Evolutionary conservation across 2,329 filamentous ascomycete genomes (phyloP).

Genomic region (Fusarium nurragi): DNA sequence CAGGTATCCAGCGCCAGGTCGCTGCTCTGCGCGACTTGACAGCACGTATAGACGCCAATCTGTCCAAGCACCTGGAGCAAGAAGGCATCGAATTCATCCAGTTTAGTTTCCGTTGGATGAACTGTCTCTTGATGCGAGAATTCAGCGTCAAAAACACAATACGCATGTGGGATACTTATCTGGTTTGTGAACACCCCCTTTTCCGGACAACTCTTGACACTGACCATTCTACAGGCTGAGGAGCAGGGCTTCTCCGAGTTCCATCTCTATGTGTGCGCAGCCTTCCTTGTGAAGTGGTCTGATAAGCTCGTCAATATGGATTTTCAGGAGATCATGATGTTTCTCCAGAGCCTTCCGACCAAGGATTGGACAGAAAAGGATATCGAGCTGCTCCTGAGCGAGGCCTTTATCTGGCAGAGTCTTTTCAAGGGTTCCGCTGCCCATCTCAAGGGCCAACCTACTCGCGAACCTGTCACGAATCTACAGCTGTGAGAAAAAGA

Average conservation of each 20-base stretch:
- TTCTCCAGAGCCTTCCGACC: constrained; percentile 92
- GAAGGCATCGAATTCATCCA: constrained; percentile 98
- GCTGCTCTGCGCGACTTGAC: constrained; percentile 88
- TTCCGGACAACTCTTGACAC: neutral
- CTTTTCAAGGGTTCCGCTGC: constrained; percentile 94
- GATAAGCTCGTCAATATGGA: constrained; percentile 96
- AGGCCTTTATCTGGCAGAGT: constrained; percentile 99
- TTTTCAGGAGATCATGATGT: constrained; percentile 99
- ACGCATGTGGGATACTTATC: constrained; percentile 99
- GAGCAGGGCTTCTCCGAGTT: constrained; percentile 99
- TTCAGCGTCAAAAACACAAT: constrained; percentile 97
- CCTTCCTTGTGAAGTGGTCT: constrained; percentile 98
- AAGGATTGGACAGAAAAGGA: constrained; percentile 97
- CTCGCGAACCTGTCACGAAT: constrained; percentile 49
- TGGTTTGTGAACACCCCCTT: constrained; percentile 67
- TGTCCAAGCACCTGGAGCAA: constrained; percentile 88
- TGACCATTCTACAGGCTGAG: constrained; percentile 74
- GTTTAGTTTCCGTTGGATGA: constrained; percentile 99
- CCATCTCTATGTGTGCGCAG: constrained; percentile 97
- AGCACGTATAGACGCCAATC: constrained; percentile 81
- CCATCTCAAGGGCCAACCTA: constrained; percentile 72
- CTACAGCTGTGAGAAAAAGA: constrained; percentile 48
- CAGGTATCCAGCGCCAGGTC: constrained; percentile 95
- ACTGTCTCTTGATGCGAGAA: constrained; percentile 97
- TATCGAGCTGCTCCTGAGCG: constrained; percentile 92